Base-by-base conservation (phyloP, 352 stramenopile genomes). In the Phytopythium delawarense region DNA sequence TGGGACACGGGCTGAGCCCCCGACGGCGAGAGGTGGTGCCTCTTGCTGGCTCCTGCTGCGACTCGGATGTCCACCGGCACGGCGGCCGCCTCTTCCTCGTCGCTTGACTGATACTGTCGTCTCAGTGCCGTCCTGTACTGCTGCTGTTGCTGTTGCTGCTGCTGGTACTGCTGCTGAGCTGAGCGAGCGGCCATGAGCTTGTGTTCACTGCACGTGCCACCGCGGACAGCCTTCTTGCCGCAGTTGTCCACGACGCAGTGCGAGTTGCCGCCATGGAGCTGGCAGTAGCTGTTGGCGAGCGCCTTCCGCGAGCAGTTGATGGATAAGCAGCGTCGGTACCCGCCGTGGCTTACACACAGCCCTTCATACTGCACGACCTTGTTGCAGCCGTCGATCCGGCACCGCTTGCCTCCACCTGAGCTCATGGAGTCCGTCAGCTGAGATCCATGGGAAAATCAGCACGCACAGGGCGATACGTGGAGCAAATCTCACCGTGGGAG, bases 281-380 rank as follows among this genome's bases (percentile, higher is more conserved):
- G 59, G 48, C 78, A 88, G 51, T 80, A 85, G 34, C 72, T 69
- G 58, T 80, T 85, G 25, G 74, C 59, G 8, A 85, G 59, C 23
- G 76, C 75, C 34, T 77, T 75, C 56, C 76, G 83, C 15, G 66
- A 50, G 37, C 78, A 88, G 51, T 75, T 74, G 21, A 74, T 63
- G 7, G 71, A 79, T 13, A 82, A 51, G 56, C 78, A 88, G 44
- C 75, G 74, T 1, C 78, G 76, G 59, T 79, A 86, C 44, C 78
- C 78, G 4, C 78, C 78, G 37, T 88, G 78, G 28, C 69, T 69
- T 9, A 86, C 76, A 25, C 79, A 89, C 0, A 87, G 76, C 23
- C 78, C 71, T 18, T 84, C 78, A 48, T 83, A 86, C 67, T 88
- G 79, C 30, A 87, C 77, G 12, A 86, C 76, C 64, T 89, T 89